Evolutionary conservation across 371 early-diverging fungal genomes (phyloP), one percentile per base, ranked within the genome.

Genomic region (Mortierella sp.): DNA sequence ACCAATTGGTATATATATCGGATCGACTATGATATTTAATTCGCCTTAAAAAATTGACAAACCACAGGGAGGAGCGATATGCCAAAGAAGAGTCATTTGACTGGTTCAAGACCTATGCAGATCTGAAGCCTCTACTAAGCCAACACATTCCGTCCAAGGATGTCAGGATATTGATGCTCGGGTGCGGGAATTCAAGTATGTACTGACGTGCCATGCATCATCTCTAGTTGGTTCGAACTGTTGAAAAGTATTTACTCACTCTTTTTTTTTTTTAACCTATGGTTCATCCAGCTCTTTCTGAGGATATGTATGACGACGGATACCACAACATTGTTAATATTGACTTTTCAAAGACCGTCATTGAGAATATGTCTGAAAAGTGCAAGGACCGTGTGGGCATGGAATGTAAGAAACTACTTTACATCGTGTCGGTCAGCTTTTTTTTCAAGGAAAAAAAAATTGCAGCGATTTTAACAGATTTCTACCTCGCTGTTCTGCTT

Each of bases 21-120:
- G 43, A 43, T 43, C 43, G 14, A 43, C 43, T 43, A 12, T 30
- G 30, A 30, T 30, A 4, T 12, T 43, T 43, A 43, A 43, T 43
- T 43, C 14, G 9, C 43, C 43, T 43, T 12, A 18, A 45, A 45
- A 14, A 51, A n/a, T 32, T 26, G 18, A 57, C 43, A 37, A 39
- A 30, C 30, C 18, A 22, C 66, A 72, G 49, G 69, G 74, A 89
- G 63, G 75, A 77, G 73, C 66, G 90, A 65, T 89, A 91, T 62
- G 74, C 85, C 57, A 60, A 86, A 5, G 86, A 86, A n/a, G 86
- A 85, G 26, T 88, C 90, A 5, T 95, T 94, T 83, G 95, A 95
- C 89, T 95, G 95, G 95, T 95, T 94, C 87, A 95, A 95, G 84
- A 92, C 92, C 22, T 95, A 93, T 78, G 86, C 84, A 32, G 95